Evolutionary conservation across 2,329 filamentous ascomycete species (phyloP).

Genomic region (Fusarium robinianum): DNA sequence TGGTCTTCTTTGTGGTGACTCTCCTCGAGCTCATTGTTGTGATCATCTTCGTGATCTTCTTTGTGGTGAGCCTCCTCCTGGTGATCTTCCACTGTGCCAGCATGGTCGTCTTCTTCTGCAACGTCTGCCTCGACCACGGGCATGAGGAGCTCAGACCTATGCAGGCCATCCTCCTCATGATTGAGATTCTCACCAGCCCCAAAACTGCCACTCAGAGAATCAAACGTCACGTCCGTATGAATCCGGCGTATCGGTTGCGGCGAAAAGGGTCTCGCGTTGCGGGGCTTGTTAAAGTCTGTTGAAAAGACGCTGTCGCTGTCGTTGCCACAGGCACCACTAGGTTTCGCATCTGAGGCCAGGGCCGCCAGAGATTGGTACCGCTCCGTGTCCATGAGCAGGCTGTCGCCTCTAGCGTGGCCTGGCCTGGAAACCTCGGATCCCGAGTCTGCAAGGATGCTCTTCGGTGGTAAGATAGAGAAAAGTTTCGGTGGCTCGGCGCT

Average conservation of each 20-base stretch:
- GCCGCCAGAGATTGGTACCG: constrained; percentile 63
- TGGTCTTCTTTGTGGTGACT: constrained; percentile 11
- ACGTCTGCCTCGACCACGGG: constrained; percentile 29
- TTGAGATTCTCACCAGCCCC: constrained; percentile 15
- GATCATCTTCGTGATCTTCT: constrained; percentile 6
- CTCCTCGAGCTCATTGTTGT: constrained; percentile 3
- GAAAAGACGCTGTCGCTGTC: constrained; percentile 59
- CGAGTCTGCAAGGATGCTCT: constrained; percentile 63
- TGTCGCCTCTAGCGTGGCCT: constrained; percentile 56
- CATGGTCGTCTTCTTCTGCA: constrained; percentile 18
- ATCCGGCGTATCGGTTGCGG: constrained; percentile 56
- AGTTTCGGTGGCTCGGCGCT: constrained; percentile 52
- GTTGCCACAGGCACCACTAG: constrained; percentile 41
- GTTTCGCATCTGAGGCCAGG: constrained; percentile 42
- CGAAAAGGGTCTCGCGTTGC: constrained; percentile 63
- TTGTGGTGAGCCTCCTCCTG: too few species aligned
- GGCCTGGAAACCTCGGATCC: constrained; percentile 45
- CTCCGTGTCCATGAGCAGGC: constrained; percentile 56
- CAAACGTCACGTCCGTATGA: constrained; percentile 48
- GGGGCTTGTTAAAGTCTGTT: constrained; percentile 56
- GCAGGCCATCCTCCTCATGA: constrained; percentile 24
- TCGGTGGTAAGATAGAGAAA: constrained; percentile 67
- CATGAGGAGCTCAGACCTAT: constrained; percentile 27
- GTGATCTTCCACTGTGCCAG: too few species aligned
- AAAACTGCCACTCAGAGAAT: constrained; percentile 42